Base-by-base conservation (phyloP, 106 monocot genomes). In the Vanilla planifolia region DNA sequence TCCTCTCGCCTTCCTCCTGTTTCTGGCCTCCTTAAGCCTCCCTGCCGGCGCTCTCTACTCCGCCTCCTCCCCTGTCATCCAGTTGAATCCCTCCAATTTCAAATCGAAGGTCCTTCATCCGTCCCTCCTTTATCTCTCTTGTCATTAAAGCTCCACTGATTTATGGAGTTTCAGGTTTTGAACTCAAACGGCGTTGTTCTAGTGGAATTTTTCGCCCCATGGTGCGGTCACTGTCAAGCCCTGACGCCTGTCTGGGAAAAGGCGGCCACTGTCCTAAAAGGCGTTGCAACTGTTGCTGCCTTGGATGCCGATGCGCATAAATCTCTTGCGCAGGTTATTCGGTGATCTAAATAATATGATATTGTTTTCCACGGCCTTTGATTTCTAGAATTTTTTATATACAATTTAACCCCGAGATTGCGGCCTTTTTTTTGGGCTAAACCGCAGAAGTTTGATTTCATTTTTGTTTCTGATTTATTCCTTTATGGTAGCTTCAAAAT, bases 131-230 rank as follows among this genome's bases (percentile, higher is more conserved):
- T 30, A 30, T 7, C 25, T 65, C 14, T 37, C 33, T 53, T 6
- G 26, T 41, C 32, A 33, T 4, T 26, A 23, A 16, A 3, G 1
- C 25, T 15, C 2, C 33, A 0, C 39, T 59, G 56, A 30, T 5
- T 7, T 70, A 41, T 37, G 29, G 9, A 3, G 16, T 32, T 48
- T 60, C 62, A 92, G 92, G 92, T 92, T 6, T 22, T 98, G 51
- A 63, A 85, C 32, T 75, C 92, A 16, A 98, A 92, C 42, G 71
- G 92, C 15, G 70, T 98, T 32, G 98, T 98, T 11, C 68, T 98
- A 61, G 98, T 98, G 30, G 98, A 98, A 77, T 98, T 98, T 77
- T 98, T 88, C 52, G 98, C 98, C 36, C 98, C 98, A 8, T 98
- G 98, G 98, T 98, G 98, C 63, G 98, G 98, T 8, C 98, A 98